Evolutionary conservation across 208 protist genomes (phyloP).

Genomic region (Leishmania gerbilli): DNA sequence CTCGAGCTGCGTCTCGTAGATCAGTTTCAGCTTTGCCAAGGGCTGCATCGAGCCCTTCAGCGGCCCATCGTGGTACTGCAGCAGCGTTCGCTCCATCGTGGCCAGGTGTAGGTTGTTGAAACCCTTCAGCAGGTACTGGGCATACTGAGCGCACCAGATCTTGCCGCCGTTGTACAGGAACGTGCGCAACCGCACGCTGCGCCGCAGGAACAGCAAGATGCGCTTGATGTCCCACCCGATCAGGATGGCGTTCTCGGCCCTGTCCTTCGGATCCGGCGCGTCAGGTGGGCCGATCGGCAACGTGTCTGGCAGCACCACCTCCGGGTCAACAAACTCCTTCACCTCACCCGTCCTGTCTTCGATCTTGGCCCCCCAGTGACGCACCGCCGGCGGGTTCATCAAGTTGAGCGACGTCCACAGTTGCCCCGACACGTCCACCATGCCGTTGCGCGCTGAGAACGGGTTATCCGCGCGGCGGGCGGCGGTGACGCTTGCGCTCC

Average conservation of each 20-base stretch:
- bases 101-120: conserved; percentile 83
- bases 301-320: conserved; percentile 60
- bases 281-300: conserved; percentile 47
- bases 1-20: conserved; percentile 91
- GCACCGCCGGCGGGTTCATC: conserved; percentile 54
- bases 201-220: conserved; percentile 78
- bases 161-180: conserved; percentile 82
- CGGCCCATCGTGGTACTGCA: conserved; percentile 85
- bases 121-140: conserved; percentile 90
- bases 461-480: conserved; percentile 88
- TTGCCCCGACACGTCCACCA: conserved; percentile 72
- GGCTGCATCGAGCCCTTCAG: conserved; percentile 61
- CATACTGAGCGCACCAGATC: conserved; percentile 93
- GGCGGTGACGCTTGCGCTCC: conserved; percentile 75
- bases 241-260: conserved; percentile 65
- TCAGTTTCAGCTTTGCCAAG: conserved; percentile 83
- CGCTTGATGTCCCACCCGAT: conserved; percentile 89
- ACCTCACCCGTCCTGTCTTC: conserved; percentile 38
- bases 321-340: conserved; percentile 63
- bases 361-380: conserved; percentile 35
- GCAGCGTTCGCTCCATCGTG: conserved; percentile 84
- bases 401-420: conserved; percentile 66
- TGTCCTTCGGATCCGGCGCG: conserved; percentile 35
- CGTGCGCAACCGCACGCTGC: conserved; percentile 52
- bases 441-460: conserved; percentile 81